phyloP scores from a whole-genome alignment of 345 rosid genomes.

The Syzygium jambos region DNA sequence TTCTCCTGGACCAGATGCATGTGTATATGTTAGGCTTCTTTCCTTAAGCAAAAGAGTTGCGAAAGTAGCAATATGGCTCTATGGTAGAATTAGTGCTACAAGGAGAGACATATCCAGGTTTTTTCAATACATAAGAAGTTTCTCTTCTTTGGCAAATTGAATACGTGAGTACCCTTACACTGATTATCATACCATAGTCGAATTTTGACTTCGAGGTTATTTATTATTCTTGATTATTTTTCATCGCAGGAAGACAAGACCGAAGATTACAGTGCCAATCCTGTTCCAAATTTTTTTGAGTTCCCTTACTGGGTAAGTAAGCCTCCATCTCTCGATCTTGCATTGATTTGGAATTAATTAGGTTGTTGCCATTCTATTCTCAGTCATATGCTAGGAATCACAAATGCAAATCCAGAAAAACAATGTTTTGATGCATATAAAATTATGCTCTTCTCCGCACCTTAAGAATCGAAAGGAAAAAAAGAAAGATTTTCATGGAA shows the following conservation, averaged over 20 bases:
- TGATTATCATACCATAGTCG: background rate
- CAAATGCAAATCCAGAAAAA: background rate
- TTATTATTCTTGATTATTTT: background rate
- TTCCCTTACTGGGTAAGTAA: slow-evolving; percentile 75
- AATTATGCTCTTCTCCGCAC: background rate
- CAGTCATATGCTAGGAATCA: background rate
- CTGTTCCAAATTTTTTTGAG: slow-evolving; percentile 60
- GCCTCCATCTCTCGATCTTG: background rate
- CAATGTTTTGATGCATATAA: background rate
- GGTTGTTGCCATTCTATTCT: background rate
- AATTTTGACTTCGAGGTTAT: background rate
- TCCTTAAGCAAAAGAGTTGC: background rate
- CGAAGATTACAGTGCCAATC: slow-evolving; percentile 46
- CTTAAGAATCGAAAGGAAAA: background rate
- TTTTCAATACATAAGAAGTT: background rate
- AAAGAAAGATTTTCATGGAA: background rate
- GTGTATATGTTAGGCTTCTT: background rate
- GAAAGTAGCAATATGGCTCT: background rate
- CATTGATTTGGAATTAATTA: background rate
- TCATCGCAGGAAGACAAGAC: slow-evolving; percentile 66
- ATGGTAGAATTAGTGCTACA: background rate
- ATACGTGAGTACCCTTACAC: too few relatives aligned
- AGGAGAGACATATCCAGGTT: background rate
- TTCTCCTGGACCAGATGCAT: background rate
- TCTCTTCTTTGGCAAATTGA: background rate